Evolutionary conservation across 495 filamentous ascomycete species (phyloP).

Genomic region (Penicillium malachiteum): DNA sequence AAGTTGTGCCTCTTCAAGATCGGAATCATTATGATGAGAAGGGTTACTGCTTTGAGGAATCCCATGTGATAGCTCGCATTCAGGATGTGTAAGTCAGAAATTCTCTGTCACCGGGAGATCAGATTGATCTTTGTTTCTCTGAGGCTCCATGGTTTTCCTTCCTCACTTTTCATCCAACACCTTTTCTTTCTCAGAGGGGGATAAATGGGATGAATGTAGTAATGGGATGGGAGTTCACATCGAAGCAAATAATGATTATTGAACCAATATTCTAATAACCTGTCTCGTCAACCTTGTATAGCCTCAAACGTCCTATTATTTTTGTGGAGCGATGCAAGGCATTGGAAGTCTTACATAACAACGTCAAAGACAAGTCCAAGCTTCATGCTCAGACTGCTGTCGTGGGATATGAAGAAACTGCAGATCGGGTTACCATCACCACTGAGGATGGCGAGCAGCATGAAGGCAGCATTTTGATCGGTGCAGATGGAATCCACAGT

Average conservation of each 20-base stretch:
- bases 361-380: slow-evolving; percentile 13
- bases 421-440: slow-evolving; percentile 7
- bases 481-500: slow-evolving; percentile 50
- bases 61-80: slow-evolving; percentile 7
- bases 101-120: too few species aligned
- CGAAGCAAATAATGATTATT: too few species aligned
- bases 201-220: background rate
- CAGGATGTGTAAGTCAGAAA: slow-evolving; percentile 9
- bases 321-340: slow-evolving; percentile 18
- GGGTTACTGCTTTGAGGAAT: slow-evolving; percentile 12
- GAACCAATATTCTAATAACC: too few species aligned
- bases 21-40: slow-evolving; percentile 12
- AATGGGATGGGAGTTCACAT: too few species aligned
- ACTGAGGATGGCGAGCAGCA: slow-evolving; percentile 13
- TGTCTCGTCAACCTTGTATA: background rate
- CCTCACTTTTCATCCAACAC: too few species aligned
- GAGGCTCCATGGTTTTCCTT: too few species aligned
- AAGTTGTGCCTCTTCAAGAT: slow-evolving; percentile 12
- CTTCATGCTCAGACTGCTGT: slow-evolving; percentile 13
- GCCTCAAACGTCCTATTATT: slow-evolving; percentile 16
- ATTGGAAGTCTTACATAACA: slow-evolving; percentile 10
- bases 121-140: too few species aligned
- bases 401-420: slow-evolving; percentile 14
- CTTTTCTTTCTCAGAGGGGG: too few species aligned
- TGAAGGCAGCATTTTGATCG: slow-evolving; percentile 42